Base-by-base conservation (phyloP, 371 early-diverging fungal genomes). In the Mortierella sp. region DNA sequence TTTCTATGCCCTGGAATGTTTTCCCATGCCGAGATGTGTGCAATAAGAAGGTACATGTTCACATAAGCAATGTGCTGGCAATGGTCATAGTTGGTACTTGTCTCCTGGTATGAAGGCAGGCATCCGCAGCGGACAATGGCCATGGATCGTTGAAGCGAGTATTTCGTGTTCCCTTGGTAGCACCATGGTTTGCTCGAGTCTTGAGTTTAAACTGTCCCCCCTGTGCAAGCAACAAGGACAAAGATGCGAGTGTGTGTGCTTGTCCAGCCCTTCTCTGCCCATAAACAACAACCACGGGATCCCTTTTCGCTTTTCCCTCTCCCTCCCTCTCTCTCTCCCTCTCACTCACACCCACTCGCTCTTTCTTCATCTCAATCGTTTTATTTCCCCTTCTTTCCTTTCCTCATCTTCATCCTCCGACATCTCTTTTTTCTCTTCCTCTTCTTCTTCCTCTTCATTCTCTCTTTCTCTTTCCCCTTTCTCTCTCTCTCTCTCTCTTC, bases 331-430 rank as follows among this genome's bases (percentile, higher is more conserved):
- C 50, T 16, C 24, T 24, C 19, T 46, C 46, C 0, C 40, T 34
- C 4, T 69, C 69, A 21, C 48, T 64, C 61, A 24, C 61, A 61
- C 28, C 54, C 51, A 21, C 24, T 40, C 16, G 46, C 34, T 71
- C 53, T 53, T 69, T 31, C 69, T 50, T 24, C 67, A 53, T 71
- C 72, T 26, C 70, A 59, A 21, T 26, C n/a, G 16, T 26, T 40
- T 40, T 40, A 2, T 51, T 64, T 40, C 53, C 16, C 61, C 6
- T 48, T 24, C 57, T 54, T 55, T 43, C 5, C 37, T 43, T 13
- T 55, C 69, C 46, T 61, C 51, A 50, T 69, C 54, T 69, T 75
- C 53, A 69, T 75, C 51, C 48, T 51, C 69, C 69, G 50, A 34
- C 26, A 67, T 57, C 26, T 28, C 59, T n/a, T 21, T 16, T 24